A percentile compares a stretch with the other conserved stretches of the same genome.
Evolutionary conservation across 805 yeast species (phyloP).

Genomic region (Zygosaccharomyces rouxii): DNA sequence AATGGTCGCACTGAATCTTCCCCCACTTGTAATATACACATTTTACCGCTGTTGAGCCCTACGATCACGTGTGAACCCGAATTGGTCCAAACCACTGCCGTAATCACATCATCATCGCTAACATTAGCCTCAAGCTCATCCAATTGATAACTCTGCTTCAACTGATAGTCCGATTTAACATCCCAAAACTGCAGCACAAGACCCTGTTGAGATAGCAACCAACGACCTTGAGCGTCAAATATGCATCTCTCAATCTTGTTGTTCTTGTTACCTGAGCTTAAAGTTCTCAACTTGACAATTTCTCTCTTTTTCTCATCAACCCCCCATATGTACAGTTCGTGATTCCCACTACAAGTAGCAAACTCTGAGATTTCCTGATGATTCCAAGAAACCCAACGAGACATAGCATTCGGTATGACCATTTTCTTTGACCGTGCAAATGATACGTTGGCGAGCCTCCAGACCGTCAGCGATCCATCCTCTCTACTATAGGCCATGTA

Average conservation of each 20-base stretch:
- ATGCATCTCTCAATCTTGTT: conserved; percentile 20
- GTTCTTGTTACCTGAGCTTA: conserved; percentile 11
- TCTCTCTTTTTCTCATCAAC: conserved; percentile 15
- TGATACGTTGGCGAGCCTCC: conserved; percentile 16
- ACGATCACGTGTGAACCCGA: conserved; percentile 38
- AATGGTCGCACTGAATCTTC: conserved; percentile 15
- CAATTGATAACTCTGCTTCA: conserved; percentile 11
- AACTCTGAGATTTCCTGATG: conserved; percentile 20
- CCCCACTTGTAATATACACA: conserved; percentile 20
- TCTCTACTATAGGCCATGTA: conserved; percentile 29
- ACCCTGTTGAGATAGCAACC: conserved; percentile 43
- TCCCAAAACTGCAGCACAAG: conserved; percentile 38
- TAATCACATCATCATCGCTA: conserved; percentile 22
- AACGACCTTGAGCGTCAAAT: conserved; percentile 46
- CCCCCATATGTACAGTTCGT: conserved; percentile 25
- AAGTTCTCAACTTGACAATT: conserved; percentile 17
- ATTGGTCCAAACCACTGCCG: conserved; percentile 34
- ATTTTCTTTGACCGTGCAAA: conserved; percentile 15
- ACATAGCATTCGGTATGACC: conserved; percentile 16
- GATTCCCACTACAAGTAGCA: conserved; percentile 24
- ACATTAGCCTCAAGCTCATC: background rate
- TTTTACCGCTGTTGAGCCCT: conserved; percentile 49
- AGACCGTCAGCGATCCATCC: conserved; percentile 32
- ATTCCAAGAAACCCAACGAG: conserved; percentile 28
- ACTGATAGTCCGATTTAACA: conserved; percentile 33